Evolutionary conservation across 768 basidiomycete genomes (phyloP).

Genomic region (Lactarius akahatsu): DNA sequence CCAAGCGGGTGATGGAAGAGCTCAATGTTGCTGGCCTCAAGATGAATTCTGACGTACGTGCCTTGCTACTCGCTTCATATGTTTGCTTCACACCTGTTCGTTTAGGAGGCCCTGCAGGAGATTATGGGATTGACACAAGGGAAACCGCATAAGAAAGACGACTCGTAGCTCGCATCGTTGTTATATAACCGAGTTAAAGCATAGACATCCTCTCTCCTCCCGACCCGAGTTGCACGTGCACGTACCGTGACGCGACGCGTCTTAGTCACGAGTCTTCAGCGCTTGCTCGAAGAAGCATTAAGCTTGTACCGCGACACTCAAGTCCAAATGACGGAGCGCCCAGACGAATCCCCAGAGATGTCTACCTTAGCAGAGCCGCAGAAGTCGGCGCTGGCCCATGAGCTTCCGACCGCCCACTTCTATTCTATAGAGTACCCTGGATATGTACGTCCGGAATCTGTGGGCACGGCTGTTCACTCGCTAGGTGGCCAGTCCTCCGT

Average conservation of each 20-base stretch:
- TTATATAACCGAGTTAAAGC: neutral
- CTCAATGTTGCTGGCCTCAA: slow-evolving; percentile 63
- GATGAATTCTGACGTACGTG: slow-evolving; percentile 50
- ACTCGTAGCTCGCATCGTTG: slow-evolving; percentile 15
- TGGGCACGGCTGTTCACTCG: slow-evolving; percentile 58
- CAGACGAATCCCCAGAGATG: neutral
- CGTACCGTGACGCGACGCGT: slow-evolving; percentile 2
- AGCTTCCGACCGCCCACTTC: slow-evolving; percentile 58
- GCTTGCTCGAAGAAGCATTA: neutral
- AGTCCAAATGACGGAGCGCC: slow-evolving; percentile 2
- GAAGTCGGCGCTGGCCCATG: slow-evolving; percentile 38
- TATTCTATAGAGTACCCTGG: slow-evolving; percentile 92
- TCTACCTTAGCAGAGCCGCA: slow-evolving; percentile 1
- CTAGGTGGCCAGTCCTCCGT: slow-evolving; percentile 71
- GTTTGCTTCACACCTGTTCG: neutral
- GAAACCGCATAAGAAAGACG: slow-evolving; percentile 13
- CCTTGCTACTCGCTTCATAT: neutral
- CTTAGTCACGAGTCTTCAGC: neutral
- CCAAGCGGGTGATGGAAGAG: slow-evolving; percentile 47
- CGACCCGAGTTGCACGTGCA: no score
- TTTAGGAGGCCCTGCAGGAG: slow-evolving; percentile 50
- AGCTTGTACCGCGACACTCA: neutral
- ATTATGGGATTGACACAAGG: slow-evolving; percentile 38
- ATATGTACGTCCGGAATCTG: slow-evolving; percentile 64
- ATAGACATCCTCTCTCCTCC: neutral